Conservation (phyloP, 495 filamentous ascomycete species). For the Cercophora newfieldiana region DNA sequence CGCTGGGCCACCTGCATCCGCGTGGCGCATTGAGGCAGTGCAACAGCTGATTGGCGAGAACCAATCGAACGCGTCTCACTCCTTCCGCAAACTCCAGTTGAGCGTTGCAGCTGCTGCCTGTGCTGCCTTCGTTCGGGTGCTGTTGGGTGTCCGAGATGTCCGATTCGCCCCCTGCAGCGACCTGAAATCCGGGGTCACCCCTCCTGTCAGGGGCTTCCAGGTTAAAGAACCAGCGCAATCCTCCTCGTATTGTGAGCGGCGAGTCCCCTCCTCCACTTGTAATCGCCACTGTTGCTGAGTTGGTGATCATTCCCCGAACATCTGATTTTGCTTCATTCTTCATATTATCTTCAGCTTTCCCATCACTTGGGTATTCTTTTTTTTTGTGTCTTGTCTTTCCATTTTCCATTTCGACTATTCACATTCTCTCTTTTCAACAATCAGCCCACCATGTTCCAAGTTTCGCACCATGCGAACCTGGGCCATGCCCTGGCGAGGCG, state of each 20-base stretch:
- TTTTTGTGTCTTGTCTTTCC: background rate
- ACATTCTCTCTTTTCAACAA: background rate
- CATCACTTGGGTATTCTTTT: background rate
- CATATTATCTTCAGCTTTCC: background rate
- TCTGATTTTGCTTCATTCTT: background rate
- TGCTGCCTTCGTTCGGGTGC: background rate
- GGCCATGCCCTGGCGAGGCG: slow-evolving; percentile 17
- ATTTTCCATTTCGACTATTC: background rate
- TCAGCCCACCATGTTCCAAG: slow-evolving; percentile 3
- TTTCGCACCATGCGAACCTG: background rate
- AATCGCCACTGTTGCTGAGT: slow-evolving; percentile 3
- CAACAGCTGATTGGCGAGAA: slow-evolving; percentile 6
- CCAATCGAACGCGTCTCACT: too few relatives aligned
- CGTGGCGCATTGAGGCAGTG: slow-evolving; percentile 15
- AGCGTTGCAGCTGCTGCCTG: slow-evolving; percentile 6
- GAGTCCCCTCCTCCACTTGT: background rate
- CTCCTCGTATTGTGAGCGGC: slow-evolving; percentile 9
- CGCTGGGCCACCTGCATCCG: background rate
- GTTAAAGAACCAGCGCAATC: background rate
- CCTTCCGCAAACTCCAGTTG: background rate
- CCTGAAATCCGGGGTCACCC: background rate
- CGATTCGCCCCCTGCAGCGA: slow-evolving; percentile 2
- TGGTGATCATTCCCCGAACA: background rate
- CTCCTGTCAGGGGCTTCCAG: slow-evolving; percentile 2
- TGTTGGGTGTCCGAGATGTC: background rate